These are phyloP conservation scores for Pythium myriotylum DNA, from an alignment of 352 stramenopile species.

Conservation along the genomic window DNA sequence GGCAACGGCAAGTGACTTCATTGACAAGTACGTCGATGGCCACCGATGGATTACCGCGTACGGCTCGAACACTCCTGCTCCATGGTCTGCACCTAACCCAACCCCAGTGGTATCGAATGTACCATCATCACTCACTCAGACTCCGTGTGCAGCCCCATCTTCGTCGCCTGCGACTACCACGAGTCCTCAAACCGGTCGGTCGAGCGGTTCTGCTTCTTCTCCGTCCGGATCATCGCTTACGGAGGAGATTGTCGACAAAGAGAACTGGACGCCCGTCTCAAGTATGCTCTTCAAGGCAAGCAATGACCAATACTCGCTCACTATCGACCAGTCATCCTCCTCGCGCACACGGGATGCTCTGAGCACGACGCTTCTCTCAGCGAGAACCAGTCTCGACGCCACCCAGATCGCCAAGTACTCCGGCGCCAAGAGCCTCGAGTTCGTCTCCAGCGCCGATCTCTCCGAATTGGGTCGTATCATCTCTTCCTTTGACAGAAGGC, in stretches of 20 bases:
- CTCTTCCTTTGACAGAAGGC: neutral
- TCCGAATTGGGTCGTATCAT: neutral
- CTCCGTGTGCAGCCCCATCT: neutral
- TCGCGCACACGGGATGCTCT: constrained; percentile 30
- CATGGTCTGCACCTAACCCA: neutral
- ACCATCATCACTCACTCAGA: neutral
- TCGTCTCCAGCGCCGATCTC: constrained; percentile 31
- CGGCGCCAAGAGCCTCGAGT: constrained; percentile 15
- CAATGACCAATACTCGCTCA: constrained; percentile 6
- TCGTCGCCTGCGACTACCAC: neutral
- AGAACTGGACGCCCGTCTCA: constrained; percentile 20
- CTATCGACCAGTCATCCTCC: constrained; percentile 22
- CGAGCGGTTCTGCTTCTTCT: neutral
- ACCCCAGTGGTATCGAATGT: neutral
- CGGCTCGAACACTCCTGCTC: neutral
- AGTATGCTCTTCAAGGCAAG: constrained; percentile 13
- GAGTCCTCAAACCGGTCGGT: neutral
- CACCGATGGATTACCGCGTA: constrained; percentile 31
- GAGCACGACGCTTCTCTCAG: constrained; percentile 24
- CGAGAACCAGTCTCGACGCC: neutral
- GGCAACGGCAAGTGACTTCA: constrained; percentile 30
- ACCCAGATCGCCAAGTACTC: constrained; percentile 21
- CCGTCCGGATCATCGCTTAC: constrained; percentile 14
- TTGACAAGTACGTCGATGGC: constrained; percentile 27
- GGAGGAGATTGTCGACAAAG: constrained; percentile 18